Percentiles rank a stretch among this genome's conserved stretches.
phyloP scores from a whole-genome alignment of 2,329 filamentous ascomycete genomes.

The Diaporthe longicolla region DNA sequence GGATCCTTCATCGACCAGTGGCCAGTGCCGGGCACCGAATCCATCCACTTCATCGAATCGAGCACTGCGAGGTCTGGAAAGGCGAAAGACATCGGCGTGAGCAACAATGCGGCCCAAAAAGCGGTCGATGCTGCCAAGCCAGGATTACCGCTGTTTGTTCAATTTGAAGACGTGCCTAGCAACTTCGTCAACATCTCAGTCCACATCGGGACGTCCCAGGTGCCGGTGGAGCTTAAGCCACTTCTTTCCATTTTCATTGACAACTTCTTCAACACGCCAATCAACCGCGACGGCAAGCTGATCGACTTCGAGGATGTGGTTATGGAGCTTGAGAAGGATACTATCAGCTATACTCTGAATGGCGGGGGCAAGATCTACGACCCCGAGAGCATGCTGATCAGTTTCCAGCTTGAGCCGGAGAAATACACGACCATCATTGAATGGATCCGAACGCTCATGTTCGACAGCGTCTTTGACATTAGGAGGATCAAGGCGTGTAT shows the following conservation, averaged over 20 bases:
- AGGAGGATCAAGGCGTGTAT: constrained; percentile 74
- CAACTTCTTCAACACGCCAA: constrained; percentile 95
- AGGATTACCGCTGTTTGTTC: constrained; percentile 86
- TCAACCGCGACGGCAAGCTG: constrained; percentile 80
- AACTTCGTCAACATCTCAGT: constrained; percentile 92
- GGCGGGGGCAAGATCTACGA: constrained; percentile 79
- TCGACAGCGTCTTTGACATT: constrained; percentile 89
- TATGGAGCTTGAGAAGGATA: constrained; percentile 90
- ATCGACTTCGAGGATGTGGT: constrained; percentile 94
- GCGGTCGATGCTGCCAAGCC: constrained; percentile 78
- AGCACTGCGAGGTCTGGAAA: constrained; percentile 86
- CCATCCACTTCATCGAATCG: constrained; percentile 94
- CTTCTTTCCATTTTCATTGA: constrained; percentile 87
- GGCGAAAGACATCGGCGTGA: constrained; percentile 78
- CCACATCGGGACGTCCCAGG: constrained; percentile 81
- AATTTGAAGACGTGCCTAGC: constrained; percentile 94
- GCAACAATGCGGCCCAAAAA: constrained; percentile 79
- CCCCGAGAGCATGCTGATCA: constrained; percentile 83
- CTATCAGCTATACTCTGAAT: constrained; percentile 84
- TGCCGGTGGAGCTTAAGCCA: constrained; percentile 88
- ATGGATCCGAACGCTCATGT: constrained; percentile 90
- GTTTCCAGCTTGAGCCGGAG: constrained; percentile 87
- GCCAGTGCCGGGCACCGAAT: constrained; percentile 86
- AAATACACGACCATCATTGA: constrained; percentile 87
- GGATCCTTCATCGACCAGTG: constrained; percentile 84